A percentile compares a stretch with the other conserved stretches of the same genome.
These are phyloP conservation scores for Fusarium floridanum DNA, from an alignment of 2,329 filamentous ascomycete species.

Conservation along the genomic window DNA sequence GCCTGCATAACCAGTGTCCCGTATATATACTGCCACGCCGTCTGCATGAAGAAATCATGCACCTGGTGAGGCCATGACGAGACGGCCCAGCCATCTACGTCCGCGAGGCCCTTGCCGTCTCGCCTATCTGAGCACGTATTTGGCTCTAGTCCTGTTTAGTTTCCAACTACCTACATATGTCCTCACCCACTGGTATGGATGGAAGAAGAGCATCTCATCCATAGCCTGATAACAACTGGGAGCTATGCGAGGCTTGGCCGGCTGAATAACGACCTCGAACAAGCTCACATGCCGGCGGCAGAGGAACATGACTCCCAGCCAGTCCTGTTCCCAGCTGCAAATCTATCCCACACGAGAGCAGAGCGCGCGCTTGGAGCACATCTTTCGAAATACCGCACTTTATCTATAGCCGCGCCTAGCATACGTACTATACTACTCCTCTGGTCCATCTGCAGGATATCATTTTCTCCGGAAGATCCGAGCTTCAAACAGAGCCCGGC, in stretches of 20 bases:
- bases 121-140: constrained; percentile 13
- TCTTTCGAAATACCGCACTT: constrained; percentile 4
- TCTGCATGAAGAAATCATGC: constrained; percentile 11
- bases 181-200: background rate
- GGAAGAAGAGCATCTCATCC: background rate
- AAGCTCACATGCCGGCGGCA: background rate
- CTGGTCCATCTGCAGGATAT: background rate
- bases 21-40: constrained; percentile 39
- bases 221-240: background rate
- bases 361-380: background rate
- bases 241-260: background rate
- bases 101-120: constrained; percentile 14
- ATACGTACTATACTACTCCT: background rate
- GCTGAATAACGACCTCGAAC: background rate
- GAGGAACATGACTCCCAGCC: background rate
- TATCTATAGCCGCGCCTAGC: background rate
- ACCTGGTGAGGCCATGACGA: constrained; percentile 4
- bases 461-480: background rate
- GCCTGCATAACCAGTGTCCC: constrained; percentile 2
- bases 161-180: background rate
- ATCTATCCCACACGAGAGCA: background rate
- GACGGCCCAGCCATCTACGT: constrained; percentile 21
- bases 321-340: background rate
- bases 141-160: background rate
- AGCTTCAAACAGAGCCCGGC: background rate